Evolutionary conservation across 768 basidiomycete species (phyloP).

Genomic region (Tricholoma furcatifolium): DNA sequence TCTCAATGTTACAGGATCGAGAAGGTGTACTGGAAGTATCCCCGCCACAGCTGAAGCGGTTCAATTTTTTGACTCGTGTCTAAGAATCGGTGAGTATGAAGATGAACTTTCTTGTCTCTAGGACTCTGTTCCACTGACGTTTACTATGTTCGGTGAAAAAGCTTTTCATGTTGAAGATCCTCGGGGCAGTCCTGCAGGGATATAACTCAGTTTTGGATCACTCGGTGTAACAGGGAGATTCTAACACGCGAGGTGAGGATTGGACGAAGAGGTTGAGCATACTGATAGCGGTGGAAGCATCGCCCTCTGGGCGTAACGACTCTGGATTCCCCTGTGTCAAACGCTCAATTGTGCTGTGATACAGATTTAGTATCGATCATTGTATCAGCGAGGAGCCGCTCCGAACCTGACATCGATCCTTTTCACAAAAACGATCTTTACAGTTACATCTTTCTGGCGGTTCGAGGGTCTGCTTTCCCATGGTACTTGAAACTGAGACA

Average conservation of each 20-base stretch:
- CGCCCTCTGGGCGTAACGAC: conserved; percentile 16
- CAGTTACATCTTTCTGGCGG: conserved; percentile 15
- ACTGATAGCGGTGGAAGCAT: conserved; percentile 23
- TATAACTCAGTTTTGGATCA: background rate
- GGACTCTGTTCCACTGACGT: conserved; percentile 12
- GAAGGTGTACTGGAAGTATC: conserved; percentile 38
- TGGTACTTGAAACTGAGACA: conserved; percentile 19
- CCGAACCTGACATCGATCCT: conserved; percentile 21
- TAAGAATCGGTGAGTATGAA: conserved; percentile 7
- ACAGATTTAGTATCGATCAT: background rate
- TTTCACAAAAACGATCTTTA: conserved; percentile 25
- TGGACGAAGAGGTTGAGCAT: conserved; percentile 35
- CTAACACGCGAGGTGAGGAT: conserved; percentile 28
- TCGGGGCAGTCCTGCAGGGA: conserved; percentile 16
- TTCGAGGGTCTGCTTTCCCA: conserved; percentile 15
- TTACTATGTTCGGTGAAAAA: conserved; percentile 23
- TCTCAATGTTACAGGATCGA: background rate
- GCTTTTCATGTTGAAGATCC: conserved; percentile 23
- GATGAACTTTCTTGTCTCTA: background rate
- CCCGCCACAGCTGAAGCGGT: conserved; percentile 39
- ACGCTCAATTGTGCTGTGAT: conserved; percentile 10
- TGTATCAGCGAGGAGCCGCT: background rate
- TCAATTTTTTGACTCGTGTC: conserved; percentile 16
- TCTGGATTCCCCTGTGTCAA: conserved; percentile 14
- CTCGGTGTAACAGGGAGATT: too few relatives aligned